A percentile compares a stretch with the other conserved stretches of the same genome.
These are phyloP conservation scores for Epichloe brachyelytri DNA, from an alignment of 2,329 filamentous ascomycete genomes.

Conservation along the genomic window DNA sequence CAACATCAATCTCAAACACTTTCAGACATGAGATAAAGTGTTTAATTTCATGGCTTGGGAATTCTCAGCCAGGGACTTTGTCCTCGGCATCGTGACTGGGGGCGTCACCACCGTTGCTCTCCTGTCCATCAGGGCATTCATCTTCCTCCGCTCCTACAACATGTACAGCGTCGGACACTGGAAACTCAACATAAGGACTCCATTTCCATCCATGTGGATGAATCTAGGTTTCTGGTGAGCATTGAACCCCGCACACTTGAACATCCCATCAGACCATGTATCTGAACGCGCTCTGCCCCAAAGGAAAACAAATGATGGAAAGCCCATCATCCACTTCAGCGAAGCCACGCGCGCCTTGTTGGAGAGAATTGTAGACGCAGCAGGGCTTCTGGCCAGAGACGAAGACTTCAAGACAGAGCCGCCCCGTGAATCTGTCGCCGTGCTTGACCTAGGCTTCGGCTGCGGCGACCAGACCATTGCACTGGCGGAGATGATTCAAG, in stretches of 20 bases:
- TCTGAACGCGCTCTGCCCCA: neutral
- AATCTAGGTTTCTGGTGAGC: slow-evolving; percentile 49
- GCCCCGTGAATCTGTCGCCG: slow-evolving; percentile 13
- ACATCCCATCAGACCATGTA: neutral
- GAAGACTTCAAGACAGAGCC: neutral
- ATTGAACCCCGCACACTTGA: neutral
- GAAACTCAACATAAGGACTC: slow-evolving; percentile 36
- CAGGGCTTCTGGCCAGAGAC: slow-evolving; percentile 23
- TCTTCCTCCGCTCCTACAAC: slow-evolving; percentile 15
- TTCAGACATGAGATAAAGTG: neutral
- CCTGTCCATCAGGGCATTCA: slow-evolving; percentile 7
- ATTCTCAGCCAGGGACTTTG: slow-evolving; percentile 13
- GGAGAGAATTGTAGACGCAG: slow-evolving; percentile 29
- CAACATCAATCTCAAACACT: too few relatives aligned
- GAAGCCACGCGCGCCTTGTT: slow-evolving; percentile 37
- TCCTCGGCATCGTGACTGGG: slow-evolving; percentile 17
- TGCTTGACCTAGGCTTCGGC: slow-evolving; percentile 44
- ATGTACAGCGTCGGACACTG: slow-evolving; percentile 42
- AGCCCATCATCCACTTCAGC: slow-evolving; percentile 24
- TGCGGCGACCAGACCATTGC: slow-evolving; percentile 45
- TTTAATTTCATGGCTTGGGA: neutral
- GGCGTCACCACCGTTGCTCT: slow-evolving; percentile 10
- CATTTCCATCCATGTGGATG: slow-evolving; percentile 46
- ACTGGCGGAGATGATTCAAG: slow-evolving; percentile 20
- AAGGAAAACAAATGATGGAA: slow-evolving; percentile 19